phyloP scores from a whole-genome alignment of 257 asterid species.

The Solanum pimpinellifolium region DNA sequence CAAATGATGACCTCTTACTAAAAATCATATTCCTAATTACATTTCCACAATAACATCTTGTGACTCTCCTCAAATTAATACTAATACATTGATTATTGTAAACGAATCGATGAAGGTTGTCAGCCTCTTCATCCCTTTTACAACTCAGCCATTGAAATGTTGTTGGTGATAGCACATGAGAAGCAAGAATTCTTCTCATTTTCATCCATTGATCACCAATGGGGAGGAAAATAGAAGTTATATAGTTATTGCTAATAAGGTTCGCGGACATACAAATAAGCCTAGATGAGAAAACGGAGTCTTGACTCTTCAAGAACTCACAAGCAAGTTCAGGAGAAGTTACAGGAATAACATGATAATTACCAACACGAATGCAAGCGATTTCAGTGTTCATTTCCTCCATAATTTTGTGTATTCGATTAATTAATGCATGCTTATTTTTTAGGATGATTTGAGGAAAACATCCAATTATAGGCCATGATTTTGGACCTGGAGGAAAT shows the following conservation, averaged over 20 bases:
- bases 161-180: not conserved
- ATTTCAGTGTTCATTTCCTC: slow-evolving; percentile 8
- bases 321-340: slow-evolving; percentile 15
- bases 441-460: not conserved
- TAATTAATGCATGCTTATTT: not conserved
- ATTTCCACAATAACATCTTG: not conserved
- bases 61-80: not conserved
- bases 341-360: not conserved
- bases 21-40: not conserved
- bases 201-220: not conserved
- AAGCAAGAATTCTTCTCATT: too few species aligned
- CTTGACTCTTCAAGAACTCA: slow-evolving; percentile 9
- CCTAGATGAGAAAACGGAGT: not conserved
- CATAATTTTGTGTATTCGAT: slow-evolving; percentile 6
- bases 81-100: not conserved
- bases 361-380: not conserved
- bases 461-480: not conserved
- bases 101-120: not conserved
- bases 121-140: not conserved
- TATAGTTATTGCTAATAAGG: not conserved
- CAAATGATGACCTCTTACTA: not conserved
- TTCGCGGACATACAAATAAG: not conserved
- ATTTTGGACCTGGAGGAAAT: slow-evolving; percentile 5
- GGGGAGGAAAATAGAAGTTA: not conserved
- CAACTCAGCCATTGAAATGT: not conserved